Conservation (phyloP, 2,329 filamentous ascomycete species). For the Tolypocladium cylindrosporum region DNA sequence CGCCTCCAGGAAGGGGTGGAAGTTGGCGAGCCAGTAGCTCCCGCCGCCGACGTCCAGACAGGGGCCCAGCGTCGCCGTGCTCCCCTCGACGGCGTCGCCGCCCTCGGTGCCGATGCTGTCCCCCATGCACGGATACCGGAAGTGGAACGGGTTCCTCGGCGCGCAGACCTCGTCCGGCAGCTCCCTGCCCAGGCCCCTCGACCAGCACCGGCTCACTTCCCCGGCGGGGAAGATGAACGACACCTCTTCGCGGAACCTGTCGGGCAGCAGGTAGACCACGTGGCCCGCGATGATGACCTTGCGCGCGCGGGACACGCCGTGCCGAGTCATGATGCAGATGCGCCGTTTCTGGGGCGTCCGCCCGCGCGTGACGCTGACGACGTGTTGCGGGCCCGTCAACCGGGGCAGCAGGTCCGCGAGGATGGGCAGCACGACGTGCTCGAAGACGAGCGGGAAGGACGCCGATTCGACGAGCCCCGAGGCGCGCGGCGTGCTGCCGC, state of each 20-base stretch:
- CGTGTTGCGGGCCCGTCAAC: constrained; percentile 29
- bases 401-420: constrained; percentile 29
- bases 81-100: constrained; percentile 18
- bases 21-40: constrained; percentile 32
- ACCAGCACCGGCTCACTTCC: constrained; percentile 26
- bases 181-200: constrained; percentile 24
- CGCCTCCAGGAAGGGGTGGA: constrained; percentile 31
- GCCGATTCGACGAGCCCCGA: constrained; percentile 21
- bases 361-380: constrained; percentile 27
- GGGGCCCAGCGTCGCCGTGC: constrained; percentile 31
- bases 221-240: constrained; percentile 29
- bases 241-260: constrained; percentile 16
- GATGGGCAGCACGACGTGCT: constrained; percentile 33
- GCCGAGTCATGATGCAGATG: constrained; percentile 30
- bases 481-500: constrained; percentile 5
- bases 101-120: constrained; percentile 31
- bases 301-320: constrained; percentile 21
- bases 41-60: constrained; percentile 26
- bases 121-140: constrained; percentile 31
- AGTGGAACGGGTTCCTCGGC: constrained; percentile 32
- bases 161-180: constrained; percentile 30
- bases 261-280: constrained; percentile 29
- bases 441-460: constrained; percentile 30
- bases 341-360: constrained; percentile 22
- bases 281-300: constrained; percentile 28